A percentile compares a stretch with the other conserved stretches of the same genome.
Conservation (phyloP, 768 basidiomycete species). For the Lactarius evosmus region DNA sequence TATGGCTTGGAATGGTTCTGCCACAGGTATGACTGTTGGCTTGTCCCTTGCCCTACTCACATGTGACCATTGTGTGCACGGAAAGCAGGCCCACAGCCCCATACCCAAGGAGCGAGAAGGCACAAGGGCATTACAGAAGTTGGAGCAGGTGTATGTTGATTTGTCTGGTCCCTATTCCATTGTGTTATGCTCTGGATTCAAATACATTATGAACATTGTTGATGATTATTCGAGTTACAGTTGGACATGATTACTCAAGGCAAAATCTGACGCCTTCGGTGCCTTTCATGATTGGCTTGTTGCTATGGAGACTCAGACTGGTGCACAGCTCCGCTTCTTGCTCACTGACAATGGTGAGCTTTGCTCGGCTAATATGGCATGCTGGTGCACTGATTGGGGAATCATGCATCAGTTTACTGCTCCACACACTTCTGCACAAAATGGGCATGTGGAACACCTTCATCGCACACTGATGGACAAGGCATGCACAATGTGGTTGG, state of each 20-base stretch:
- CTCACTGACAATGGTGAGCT: slow-evolving; percentile 10
- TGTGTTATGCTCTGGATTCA: neutral
- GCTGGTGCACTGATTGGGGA: neutral
- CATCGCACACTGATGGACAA: slow-evolving; percentile 1
- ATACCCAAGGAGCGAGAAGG: neutral
- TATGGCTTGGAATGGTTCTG: neutral
- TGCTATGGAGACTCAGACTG: neutral
- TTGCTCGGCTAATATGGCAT: neutral
- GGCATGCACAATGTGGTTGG: neutral
- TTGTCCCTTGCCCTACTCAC: neutral
- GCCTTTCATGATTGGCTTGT: neutral
- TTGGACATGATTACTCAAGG: neutral
- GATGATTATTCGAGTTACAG: neutral
- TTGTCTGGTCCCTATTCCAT: neutral
- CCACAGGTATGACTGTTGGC: slow-evolving; percentile 5
- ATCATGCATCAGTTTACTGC: slow-evolving; percentile 4
- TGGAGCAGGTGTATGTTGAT: slow-evolving; percentile 5
- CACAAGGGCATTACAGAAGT: neutral
- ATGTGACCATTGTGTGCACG: slow-evolving; percentile 1
- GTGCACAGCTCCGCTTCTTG: neutral
- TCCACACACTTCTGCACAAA: slow-evolving; percentile 9
- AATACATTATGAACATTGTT: too few species aligned
- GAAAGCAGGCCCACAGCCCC: neutral
- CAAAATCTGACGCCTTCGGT: neutral
- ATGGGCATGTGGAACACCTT: neutral